These are phyloP conservation scores for Linum lewisii DNA, from an alignment of 345 rosid genomes.

Conservation along the genomic window DNA sequence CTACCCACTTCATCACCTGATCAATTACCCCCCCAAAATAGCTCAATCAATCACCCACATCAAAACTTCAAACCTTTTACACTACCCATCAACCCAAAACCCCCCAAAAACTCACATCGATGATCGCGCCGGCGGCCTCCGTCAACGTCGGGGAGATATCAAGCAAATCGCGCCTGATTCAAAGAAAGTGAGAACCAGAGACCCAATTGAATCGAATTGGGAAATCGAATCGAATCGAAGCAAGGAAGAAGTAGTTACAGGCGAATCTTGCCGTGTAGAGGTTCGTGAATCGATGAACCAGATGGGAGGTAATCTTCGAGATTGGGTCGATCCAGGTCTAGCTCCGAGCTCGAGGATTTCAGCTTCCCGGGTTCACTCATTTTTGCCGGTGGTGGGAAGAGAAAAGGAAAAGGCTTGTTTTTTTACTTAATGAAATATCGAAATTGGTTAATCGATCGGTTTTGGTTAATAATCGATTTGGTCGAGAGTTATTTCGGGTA, in stretches of 20 bases:
- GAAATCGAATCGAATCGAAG: too few species aligned
- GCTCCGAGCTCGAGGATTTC: slow-evolving; percentile 56
- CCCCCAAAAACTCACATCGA: slow-evolving; percentile 54
- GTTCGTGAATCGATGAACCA: slow-evolving; percentile 79
- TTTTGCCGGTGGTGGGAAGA: too few species aligned
- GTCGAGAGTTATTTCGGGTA: too few species aligned
- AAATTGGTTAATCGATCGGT: too few species aligned
- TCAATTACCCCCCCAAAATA: too few species aligned
- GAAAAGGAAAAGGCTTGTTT: too few species aligned
- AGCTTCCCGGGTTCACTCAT: slow-evolving; percentile 34
- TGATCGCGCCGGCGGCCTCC: slow-evolving; percentile 97
- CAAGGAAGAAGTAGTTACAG: slow-evolving; percentile 46
- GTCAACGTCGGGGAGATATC: slow-evolving; percentile 80
- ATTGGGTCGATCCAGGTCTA: slow-evolving; percentile 78
- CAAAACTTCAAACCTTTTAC: too few species aligned
- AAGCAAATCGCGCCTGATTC: slow-evolving; percentile 69
- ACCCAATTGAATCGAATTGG: neutral
- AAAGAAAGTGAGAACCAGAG: neutral
- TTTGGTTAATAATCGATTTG: too few species aligned
- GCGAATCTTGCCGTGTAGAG: slow-evolving; percentile 78
- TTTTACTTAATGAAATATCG: too few species aligned
- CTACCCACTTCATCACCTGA: too few species aligned
- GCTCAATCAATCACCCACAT: too few species aligned
- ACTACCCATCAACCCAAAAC: too few species aligned
- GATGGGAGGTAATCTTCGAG: slow-evolving; percentile 93